phyloP scores from a whole-genome alignment of 2,329 filamentous ascomycete species.

The Huntiella bhutanensis region DNA sequence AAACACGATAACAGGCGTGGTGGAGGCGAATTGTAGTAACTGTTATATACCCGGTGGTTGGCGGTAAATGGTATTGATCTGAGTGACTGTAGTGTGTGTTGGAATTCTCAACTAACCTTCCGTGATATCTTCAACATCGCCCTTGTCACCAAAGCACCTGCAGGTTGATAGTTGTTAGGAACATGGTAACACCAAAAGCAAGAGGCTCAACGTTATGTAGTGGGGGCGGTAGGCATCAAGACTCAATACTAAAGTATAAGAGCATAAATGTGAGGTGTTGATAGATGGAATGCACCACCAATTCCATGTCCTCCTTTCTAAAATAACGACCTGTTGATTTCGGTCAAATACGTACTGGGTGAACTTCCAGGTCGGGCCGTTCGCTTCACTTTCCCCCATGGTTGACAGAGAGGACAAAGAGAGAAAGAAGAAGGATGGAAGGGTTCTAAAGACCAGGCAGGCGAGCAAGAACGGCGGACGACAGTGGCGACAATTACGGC shows the following conservation, averaged over 20 bases:
- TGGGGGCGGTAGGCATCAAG: no score
- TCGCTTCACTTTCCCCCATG: conserved; percentile 93
- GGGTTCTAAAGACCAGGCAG: neutral
- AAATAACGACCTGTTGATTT: no score
- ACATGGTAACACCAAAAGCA: neutral
- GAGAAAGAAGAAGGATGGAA: conserved; percentile 1
- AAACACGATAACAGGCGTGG: no score
- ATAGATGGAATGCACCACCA: no score
- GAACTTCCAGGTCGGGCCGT: conserved; percentile 97
- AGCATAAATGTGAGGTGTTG: neutral
- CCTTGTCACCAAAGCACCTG: conserved; percentile 99
- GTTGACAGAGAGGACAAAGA: conserved; percentile 49
- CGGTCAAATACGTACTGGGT: conserved; percentile 57
- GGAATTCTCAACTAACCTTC: conserved; percentile 43
- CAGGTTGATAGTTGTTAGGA: conserved; percentile 12
- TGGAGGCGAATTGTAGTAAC: no score
- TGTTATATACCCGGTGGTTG: no score
- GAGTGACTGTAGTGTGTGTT: no score
- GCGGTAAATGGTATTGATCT: no score
- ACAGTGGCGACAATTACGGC: neutral
- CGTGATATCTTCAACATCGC: conserved; percentile 96
- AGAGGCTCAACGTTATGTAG: neutral
- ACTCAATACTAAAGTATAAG: no score
- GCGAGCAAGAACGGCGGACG: neutral
- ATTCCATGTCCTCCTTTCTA: no score